A percentile compares a stretch with the other conserved stretches of the same genome.
Evolutionary conservation across 495 filamentous ascomycete genomes (phyloP).

Genomic region (Parmelia sp.): DNA sequence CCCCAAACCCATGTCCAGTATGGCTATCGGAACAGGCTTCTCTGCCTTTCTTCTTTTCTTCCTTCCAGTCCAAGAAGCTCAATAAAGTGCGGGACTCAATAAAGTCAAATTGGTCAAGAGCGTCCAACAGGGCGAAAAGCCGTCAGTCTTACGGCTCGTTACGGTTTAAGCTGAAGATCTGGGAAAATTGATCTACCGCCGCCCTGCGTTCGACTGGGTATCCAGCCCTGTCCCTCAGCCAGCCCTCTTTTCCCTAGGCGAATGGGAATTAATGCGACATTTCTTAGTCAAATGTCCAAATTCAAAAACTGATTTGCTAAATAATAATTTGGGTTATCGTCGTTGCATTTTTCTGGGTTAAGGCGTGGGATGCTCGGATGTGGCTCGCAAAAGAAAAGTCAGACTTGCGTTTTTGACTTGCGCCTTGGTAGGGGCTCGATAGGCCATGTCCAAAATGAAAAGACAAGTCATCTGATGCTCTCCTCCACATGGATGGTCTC

Average conservation of each 20-base stretch:
- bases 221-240: conserved; percentile 18
- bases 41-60: not conserved
- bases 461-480: not conserved
- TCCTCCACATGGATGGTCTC: conserved; percentile 8
- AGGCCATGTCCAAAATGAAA: conserved; percentile 4
- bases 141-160: conserved; percentile 9
- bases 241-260: conserved; percentile 16
- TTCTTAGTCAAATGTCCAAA: conserved; percentile 15
- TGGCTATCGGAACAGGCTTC: not conserved
- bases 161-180: conserved; percentile 5
- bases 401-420: conserved; percentile 9
- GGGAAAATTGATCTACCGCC: not conserved
- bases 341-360: conserved; percentile 13
- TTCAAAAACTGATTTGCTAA: conserved; percentile 18
- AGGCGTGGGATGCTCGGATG: conserved; percentile 22
- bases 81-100: conserved; percentile 19
- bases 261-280: conserved; percentile 20
- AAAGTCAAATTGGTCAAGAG: conserved; percentile 15
- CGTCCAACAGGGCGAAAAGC: conserved; percentile 13
- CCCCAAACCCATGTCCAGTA: not conserved
- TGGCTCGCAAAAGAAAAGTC: conserved; percentile 15
- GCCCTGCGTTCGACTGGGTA: conserved; percentile 17
- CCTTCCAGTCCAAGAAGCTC: not conserved
- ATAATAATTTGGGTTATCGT: conserved; percentile 5
- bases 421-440: conserved; percentile 6